Evolutionary conservation across 1,284 basidiomycete genomes (phyloP).

Genomic region (Cryptococcus wingfieldii): DNA sequence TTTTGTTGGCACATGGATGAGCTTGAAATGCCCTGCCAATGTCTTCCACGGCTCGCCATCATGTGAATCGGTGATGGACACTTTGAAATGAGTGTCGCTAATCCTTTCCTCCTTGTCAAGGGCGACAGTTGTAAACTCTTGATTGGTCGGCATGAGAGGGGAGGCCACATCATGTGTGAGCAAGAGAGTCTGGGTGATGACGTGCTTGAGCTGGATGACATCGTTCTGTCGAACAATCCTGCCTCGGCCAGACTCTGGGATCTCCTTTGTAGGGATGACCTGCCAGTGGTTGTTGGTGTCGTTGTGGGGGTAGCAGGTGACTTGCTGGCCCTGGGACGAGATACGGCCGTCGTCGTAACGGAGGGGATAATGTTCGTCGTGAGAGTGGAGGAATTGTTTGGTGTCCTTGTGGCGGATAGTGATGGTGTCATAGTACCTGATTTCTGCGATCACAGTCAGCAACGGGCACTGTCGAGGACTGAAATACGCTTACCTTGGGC

Average conservation of each 20-base stretch:
- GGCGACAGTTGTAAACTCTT: conserved; percentile 91
- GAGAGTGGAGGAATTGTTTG: conserved; percentile 90
- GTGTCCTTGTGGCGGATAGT: conserved; percentile 88
- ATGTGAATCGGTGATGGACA: conserved; percentile 66
- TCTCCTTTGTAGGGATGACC: conserved; percentile 84
- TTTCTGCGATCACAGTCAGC: conserved; percentile 57
- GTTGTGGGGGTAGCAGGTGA: conserved; percentile 80
- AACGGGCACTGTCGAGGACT: neutral
- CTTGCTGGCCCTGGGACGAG: conserved; percentile 96
- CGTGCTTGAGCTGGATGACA: conserved; percentile 81
- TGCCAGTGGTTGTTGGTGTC: conserved; percentile 91
- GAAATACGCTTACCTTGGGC: conserved; percentile 66
- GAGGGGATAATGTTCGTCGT: conserved; percentile 81
- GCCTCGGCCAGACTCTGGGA: conserved; percentile 82
- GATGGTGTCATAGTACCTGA: conserved; percentile 86
- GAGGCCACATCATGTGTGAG: conserved; percentile 97
- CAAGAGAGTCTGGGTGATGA: conserved; percentile 75
- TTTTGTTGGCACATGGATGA: conserved; percentile 82
- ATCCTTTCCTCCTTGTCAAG: conserved; percentile 62
- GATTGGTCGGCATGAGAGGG: conserved; percentile 94
- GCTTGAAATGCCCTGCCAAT: conserved; percentile 83
- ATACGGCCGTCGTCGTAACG: conserved; percentile 95
- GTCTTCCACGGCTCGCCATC: conserved; percentile 81
- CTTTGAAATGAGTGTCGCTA: conserved; percentile 81
- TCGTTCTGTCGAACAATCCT: conserved; percentile 86